These are phyloP conservation scores for Babesia bigemina DNA, from an alignment of 169 alveolate genomes.

Conservation along the genomic window DNA sequence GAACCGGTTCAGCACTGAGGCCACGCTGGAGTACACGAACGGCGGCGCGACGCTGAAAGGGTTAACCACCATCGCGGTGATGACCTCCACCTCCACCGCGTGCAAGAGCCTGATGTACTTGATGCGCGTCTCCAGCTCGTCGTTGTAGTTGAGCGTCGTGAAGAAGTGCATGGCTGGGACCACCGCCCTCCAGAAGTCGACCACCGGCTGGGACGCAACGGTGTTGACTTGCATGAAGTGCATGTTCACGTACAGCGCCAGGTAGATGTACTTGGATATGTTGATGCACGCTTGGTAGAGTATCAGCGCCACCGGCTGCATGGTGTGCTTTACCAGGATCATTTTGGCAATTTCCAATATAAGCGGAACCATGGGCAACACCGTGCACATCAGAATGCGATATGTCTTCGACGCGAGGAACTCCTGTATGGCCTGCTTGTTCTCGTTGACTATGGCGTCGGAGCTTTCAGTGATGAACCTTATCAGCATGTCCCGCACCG, in stretches of 20 bases:
- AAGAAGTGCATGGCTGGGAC: constrained; percentile 16
- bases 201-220: not conserved
- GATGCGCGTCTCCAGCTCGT: constrained; percentile 27
- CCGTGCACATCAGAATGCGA: constrained; percentile 6
- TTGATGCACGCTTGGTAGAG: constrained; percentile 36
- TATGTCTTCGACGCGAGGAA: constrained; percentile 13
- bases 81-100: constrained; percentile 27
- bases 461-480: constrained; percentile 10
- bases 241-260: constrained; percentile 8
- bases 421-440: not conserved
- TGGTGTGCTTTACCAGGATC: not conserved
- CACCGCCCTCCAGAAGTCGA: constrained; percentile 26
- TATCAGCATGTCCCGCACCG: constrained; percentile 18
- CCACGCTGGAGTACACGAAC: constrained; percentile 20
- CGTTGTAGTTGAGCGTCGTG: constrained; percentile 15
- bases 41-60: constrained; percentile 47
- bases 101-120: constrained; percentile 27
- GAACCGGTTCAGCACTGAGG: constrained; percentile 17
- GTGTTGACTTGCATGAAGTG: constrained; percentile 10
- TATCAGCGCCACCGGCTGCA: constrained; percentile 27
- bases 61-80: constrained; percentile 25
- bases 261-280: constrained; percentile 21
- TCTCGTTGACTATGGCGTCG: not conserved
- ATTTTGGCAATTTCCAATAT: constrained; percentile 4
- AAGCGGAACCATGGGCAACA: constrained; percentile 21